phyloP scores from a whole-genome alignment of 2,329 filamentous ascomycete genomes.

The Epichloe gansuensis region DNA sequence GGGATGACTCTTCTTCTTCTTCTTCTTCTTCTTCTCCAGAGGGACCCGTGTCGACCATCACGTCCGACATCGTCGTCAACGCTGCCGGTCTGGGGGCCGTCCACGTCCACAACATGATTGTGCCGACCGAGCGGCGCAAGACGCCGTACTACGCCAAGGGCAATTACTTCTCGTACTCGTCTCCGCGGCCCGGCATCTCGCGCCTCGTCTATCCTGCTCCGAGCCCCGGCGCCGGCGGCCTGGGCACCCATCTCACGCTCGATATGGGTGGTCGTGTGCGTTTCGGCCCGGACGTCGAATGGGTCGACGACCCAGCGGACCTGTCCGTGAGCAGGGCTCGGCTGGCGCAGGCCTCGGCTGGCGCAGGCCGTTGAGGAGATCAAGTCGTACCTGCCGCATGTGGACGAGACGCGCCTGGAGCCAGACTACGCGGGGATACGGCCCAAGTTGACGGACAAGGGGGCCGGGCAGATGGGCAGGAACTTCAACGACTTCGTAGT shows the following conservation, averaged over 20 bases:
- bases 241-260: constrained; percentile 88
- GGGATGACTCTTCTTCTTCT: neutral
- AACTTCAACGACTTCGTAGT: constrained; percentile 81
- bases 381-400: constrained; percentile 58
- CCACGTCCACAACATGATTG: constrained; percentile 68
- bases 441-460: constrained; percentile 58
- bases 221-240: constrained; percentile 63
- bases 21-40: too few relatives aligned
- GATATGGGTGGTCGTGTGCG: constrained; percentile 74
- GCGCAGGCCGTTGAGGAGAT: constrained; percentile 61
- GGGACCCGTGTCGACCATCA: constrained; percentile 43
- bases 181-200: constrained; percentile 47
- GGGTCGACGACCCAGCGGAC: constrained; percentile 62
- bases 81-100: constrained; percentile 71
- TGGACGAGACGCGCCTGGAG: constrained; percentile 52
- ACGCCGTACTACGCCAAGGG: constrained; percentile 80
- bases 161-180: constrained; percentile 78
- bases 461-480: constrained; percentile 48
- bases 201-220: constrained; percentile 84
- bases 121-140: constrained; percentile 41
- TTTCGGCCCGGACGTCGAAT: constrained; percentile 93
- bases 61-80: constrained; percentile 68
- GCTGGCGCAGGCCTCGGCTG: constrained; percentile 52
- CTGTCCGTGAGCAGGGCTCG: constrained; percentile 53
- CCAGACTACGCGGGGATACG: constrained; percentile 87